Evolutionary conservation across 257 asterid genomes (phyloP).

Genomic region (Ilex aquifolium): DNA sequence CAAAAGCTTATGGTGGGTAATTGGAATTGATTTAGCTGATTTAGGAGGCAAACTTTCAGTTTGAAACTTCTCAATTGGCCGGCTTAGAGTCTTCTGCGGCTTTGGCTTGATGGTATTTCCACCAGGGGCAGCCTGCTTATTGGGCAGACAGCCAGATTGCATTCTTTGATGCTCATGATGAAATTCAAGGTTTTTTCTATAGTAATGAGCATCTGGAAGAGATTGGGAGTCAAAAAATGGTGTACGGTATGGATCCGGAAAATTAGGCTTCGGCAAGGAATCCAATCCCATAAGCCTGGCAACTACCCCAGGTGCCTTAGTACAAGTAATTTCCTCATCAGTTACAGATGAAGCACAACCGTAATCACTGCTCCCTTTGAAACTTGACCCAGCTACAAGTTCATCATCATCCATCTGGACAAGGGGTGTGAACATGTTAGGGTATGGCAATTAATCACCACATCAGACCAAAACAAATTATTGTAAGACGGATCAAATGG

Average conservation of each 20-base stretch:
- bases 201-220: constrained; percentile 34
- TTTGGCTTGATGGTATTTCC: constrained; percentile 23
- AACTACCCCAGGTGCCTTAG: constrained; percentile 68
- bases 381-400: constrained; percentile 37
- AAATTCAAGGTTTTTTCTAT: constrained; percentile 19
- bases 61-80: constrained; percentile 70
- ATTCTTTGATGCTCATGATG: constrained; percentile 31
- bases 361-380: constrained; percentile 61
- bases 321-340: constrained; percentile 59
- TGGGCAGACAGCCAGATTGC: constrained; percentile 29
- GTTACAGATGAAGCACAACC: constrained; percentile 74
- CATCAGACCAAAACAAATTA: not conserved
- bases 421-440: constrained; percentile 2
- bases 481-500: too few relatives aligned
- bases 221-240: constrained; percentile 54
- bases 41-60: constrained; percentile 82
- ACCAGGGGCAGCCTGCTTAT: constrained; percentile 18
- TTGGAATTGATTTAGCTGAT: constrained; percentile 82
- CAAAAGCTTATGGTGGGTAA: constrained; percentile 75
- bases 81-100: constrained; percentile 31
- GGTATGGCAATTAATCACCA: not conserved
- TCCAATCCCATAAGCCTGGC: constrained; percentile 99
- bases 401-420: constrained; percentile 64
- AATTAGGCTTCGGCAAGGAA: constrained; percentile 56
- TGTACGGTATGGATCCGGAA: constrained; percentile 42